These are phyloP conservation scores for Fraxinus greggii DNA, from an alignment of 305 asterid species.

Conservation along the genomic window DNA sequence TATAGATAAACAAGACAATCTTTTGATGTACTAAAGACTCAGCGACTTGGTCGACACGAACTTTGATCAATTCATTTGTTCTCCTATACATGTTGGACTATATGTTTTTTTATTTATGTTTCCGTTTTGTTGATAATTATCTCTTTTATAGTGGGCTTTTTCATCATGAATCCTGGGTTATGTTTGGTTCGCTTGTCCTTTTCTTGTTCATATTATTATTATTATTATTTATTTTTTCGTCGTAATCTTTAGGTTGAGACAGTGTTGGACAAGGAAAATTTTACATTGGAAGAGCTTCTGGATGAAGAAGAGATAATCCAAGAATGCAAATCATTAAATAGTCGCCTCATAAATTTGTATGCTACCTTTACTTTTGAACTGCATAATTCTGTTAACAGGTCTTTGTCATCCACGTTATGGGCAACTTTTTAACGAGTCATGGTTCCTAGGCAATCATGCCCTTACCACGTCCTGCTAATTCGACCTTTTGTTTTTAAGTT, in stretches of 20 bases:
- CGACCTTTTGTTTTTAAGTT: neutral
- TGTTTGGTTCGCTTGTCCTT: neutral
- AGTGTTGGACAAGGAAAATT: slow-evolving; percentile 84
- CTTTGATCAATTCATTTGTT: neutral
- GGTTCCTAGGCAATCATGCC: neutral
- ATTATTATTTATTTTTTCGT: slow-evolving; percentile 13
- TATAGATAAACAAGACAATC: slow-evolving; percentile 2
- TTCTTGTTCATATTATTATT: slow-evolving; percentile 13
- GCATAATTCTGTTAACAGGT: neutral
- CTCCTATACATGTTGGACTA: neutral
- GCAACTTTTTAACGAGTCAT: neutral
- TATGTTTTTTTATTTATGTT: neutral
- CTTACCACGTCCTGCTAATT: neutral
- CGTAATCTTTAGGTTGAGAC: slow-evolving; percentile 69
- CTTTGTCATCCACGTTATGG: neutral
- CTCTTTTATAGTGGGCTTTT: neutral
- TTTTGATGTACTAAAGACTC: slow-evolving; percentile 12
- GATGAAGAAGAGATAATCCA: slow-evolving; percentile 98
- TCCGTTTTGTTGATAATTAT: neutral
- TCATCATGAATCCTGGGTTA: neutral
- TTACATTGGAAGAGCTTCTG: slow-evolving; percentile 89
- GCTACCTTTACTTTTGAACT: slow-evolving; percentile 7
- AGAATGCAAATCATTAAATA: slow-evolving; percentile 96
- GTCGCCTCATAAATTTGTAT: slow-evolving; percentile 96
- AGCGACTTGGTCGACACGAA: neutral